Evolutionary conservation across 208 protist genomes (phyloP).

Genomic region (Porcisia deanei): DNA sequence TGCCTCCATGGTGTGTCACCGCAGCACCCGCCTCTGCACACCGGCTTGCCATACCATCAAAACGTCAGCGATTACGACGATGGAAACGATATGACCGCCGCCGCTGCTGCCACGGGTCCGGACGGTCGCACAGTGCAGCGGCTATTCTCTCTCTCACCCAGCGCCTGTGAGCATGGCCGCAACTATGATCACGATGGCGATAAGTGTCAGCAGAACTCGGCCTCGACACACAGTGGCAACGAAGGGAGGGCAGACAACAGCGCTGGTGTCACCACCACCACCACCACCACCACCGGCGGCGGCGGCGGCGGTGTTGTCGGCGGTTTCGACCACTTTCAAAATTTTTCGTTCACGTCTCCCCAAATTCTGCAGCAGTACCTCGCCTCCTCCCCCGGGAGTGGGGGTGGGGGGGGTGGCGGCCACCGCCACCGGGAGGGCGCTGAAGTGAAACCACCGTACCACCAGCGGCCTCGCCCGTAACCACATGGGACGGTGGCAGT

Average conservation of each 20-base stretch:
- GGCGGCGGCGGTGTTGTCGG: not conserved
- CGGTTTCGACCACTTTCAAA: constrained; percentile 43
- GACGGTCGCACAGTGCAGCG: not conserved
- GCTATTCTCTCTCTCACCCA: not conserved
- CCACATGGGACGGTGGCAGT: not conserved
- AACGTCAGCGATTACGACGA: constrained; percentile 2
- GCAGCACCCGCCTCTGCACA: not conserved
- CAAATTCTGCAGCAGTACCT: constrained; percentile 35
- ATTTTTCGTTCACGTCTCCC: constrained; percentile 47
- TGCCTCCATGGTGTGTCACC: not conserved
- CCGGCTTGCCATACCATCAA: not conserved
- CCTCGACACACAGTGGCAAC: not conserved
- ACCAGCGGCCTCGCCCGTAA: constrained; percentile 4
- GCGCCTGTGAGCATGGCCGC: not conserved
- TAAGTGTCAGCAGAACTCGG: not conserved
- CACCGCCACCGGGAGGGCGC: not conserved
- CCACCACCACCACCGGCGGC: not conserved
- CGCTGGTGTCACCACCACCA: not conserved
- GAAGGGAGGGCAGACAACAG: not conserved
- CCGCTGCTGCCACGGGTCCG: not conserved
- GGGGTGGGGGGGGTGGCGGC: not conserved
- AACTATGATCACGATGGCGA: not conserved
- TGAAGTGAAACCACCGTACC: not conserved
- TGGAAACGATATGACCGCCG: not conserved
- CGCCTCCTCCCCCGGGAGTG: constrained; percentile 9